Conservation (phyloP, 768 basidiomycete genomes). For the Chalciporus pseudorubinellus region DNA sequence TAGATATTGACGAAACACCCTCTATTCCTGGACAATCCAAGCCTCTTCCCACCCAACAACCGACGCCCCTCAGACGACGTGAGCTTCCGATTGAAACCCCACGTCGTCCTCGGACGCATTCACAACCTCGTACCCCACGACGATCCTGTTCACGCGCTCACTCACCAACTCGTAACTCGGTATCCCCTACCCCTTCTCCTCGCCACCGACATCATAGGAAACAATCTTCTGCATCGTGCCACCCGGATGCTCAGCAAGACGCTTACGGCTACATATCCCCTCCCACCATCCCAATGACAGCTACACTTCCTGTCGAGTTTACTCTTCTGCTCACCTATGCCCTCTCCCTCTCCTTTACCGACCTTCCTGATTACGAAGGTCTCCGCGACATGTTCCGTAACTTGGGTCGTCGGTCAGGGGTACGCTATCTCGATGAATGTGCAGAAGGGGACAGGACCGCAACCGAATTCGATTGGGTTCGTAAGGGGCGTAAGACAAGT, state of each 20-base stretch:
- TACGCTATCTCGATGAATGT: constrained; percentile 35
- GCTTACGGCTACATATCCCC: constrained; percentile 7
- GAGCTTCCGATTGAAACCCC: constrained; percentile 3
- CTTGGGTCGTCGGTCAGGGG: constrained; percentile 51
- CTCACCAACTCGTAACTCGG: constrained; percentile 7
- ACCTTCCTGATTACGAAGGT: constrained; percentile 86
- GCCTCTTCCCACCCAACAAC: constrained; percentile 1
- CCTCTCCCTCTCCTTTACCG: constrained; percentile 80
- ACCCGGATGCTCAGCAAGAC: constrained; percentile 14
- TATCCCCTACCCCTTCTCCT: constrained; percentile 19
- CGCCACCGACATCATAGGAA: constrained; percentile 16
- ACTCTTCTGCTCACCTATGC: constrained; percentile 77
- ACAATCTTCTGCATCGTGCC: constrained; percentile 18
- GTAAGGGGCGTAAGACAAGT: constrained; percentile 31
- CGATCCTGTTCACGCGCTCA: constrained; percentile 9
- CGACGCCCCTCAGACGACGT: not conserved
- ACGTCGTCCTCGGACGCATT: constrained; percentile 13
- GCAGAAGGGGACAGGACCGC: constrained; percentile 7
- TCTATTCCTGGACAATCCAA: constrained; percentile 19
- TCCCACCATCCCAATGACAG: constrained; percentile 55
- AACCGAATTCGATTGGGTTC: constrained; percentile 46
- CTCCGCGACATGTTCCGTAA: constrained; percentile 69
- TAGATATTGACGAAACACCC: constrained; percentile 9
- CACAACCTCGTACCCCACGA: constrained; percentile 16
- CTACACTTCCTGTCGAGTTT: constrained; percentile 77